Evolutionary conservation across 805 yeast species (phyloP), one percentile per base, ranked within the genome.

Genomic region (Candida michaelii): DNA sequence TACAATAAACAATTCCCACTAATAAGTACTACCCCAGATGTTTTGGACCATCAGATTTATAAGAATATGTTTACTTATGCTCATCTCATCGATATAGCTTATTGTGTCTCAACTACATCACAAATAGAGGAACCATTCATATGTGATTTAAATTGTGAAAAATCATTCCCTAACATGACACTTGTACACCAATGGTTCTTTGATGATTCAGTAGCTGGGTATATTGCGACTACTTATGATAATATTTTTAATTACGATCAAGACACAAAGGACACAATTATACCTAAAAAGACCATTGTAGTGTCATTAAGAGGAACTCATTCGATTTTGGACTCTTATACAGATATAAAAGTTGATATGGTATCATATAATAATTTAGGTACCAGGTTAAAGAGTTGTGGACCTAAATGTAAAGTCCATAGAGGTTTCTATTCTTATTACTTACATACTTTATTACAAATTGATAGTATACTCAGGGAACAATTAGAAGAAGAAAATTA

Each of bases 221-320:
- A 66, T 47, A 62, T 69, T 29, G 71, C 72, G 1, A 52, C 54
- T 13, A 63, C 73, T 3, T 40, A 52, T 25, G 38, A 56, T 15
- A 49, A 60, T 36, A 48, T 67, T 7, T 60, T 64, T 47, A 33
- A 52, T 19, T 48, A 53, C 36, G 42, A 52, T 5, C 23, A 21
- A 21, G 16, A 13, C 16, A 13, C 16, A 11, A 49, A 42, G 9
- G 42, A 44, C 3, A 27, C 34, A 2, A 5, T 30, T 1, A 3
- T 14, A 5, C 52, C 51, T 5, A 57, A 52, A 30, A 60, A 60
- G 40, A 63, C 68, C 0, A 46, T 72, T 4, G 53, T 62, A 10
- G 48, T 72, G 0, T 60, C 74, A 0, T 54, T 71, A 14, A 52
- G 77, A 37, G 77, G 77, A 1, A 71, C 76, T 2, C 49, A 69